phyloP scores from a whole-genome alignment of 1,284 basidiomycete species.

The Leucoagaricus sp. region DNA sequence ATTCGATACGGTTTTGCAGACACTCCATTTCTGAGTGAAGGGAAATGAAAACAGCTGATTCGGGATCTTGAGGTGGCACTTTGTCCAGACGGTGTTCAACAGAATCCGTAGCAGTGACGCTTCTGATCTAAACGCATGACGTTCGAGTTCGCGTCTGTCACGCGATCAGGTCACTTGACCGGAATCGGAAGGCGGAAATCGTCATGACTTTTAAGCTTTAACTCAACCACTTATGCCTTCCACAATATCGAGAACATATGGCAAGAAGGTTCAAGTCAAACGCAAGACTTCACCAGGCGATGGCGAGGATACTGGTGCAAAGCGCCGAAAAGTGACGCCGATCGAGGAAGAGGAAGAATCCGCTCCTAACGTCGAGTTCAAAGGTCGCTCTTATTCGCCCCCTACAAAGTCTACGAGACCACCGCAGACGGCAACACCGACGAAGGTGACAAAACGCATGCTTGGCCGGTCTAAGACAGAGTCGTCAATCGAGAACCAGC shows the following conservation, averaged over 20 bases:
- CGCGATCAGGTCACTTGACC: constrained; percentile 15
- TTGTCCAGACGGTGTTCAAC: constrained; percentile 8
- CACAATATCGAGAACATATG: constrained; percentile 40
- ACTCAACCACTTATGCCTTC: constrained; percentile 18
- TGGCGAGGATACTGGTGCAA: constrained; percentile 15
- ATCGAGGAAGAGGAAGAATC: neutral
- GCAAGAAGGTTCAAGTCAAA: constrained; percentile 36
- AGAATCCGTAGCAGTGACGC: too few species aligned
- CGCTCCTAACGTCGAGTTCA: neutral
- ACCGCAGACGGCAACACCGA: constrained; percentile 37
- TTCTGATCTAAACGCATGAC: constrained; percentile 17
- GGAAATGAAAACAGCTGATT: too few species aligned
- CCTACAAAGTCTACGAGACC: constrained; percentile 23
- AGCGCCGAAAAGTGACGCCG: neutral
- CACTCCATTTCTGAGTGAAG: constrained; percentile 52
- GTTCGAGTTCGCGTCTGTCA: constrained; percentile 24
- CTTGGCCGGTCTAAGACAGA: constrained; percentile 57
- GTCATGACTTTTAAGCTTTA: too few species aligned
- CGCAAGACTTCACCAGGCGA: constrained; percentile 25
- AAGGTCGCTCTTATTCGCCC: neutral
- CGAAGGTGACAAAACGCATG: constrained; percentile 48
- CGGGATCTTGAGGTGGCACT: too few species aligned
- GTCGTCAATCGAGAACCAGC: constrained; percentile 43
- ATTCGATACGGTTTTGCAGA: constrained; percentile 55
- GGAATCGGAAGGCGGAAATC: constrained; percentile 1